phyloP scores from a whole-genome alignment of 352 stramenopile species.

The Globisporangium cederbergense region DNA sequence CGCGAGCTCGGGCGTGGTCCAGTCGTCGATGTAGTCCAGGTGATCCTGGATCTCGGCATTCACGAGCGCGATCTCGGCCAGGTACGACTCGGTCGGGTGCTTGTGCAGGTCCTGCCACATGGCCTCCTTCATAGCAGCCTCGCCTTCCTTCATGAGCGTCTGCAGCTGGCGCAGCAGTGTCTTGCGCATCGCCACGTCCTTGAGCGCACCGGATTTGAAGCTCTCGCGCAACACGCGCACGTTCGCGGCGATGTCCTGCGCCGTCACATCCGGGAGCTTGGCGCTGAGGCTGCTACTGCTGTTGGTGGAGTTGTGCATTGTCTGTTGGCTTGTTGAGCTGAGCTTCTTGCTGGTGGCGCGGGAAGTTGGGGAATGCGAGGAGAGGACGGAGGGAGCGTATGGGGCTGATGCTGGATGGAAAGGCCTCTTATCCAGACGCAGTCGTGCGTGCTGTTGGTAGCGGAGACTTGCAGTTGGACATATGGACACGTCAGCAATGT shows the following conservation, averaged over 20 bases:
- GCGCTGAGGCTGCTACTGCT: background rate
- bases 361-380: background rate
- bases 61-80: conserved; percentile 49
- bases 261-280: conserved; percentile 37
- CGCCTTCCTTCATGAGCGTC: conserved; percentile 46
- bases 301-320: background rate
- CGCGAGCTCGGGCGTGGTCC: conserved; percentile 45
- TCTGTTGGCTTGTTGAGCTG: background rate
- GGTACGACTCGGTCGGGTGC: conserved; percentile 59
- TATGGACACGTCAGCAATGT: no score
- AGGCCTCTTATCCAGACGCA: background rate
- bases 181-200: conserved; percentile 35
- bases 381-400: background rate
- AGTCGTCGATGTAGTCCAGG: conserved; percentile 72
- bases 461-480: background rate
- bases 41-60: conserved; percentile 70
- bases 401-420: background rate
- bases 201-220: conserved; percentile 48
- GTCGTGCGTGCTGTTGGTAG: background rate
- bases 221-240: conserved; percentile 45
- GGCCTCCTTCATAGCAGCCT: conserved; percentile 40
- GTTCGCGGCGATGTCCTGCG: conserved; percentile 48
- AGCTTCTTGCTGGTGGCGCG: background rate
- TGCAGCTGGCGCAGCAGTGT: conserved; percentile 48
- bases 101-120: conserved; percentile 72